A percentile compares a stretch with the other conserved stretches of the same genome.
These are phyloP conservation scores for Neurospora discreta DNA, from an alignment of 495 filamentous ascomycete species.

Conservation along the genomic window DNA sequence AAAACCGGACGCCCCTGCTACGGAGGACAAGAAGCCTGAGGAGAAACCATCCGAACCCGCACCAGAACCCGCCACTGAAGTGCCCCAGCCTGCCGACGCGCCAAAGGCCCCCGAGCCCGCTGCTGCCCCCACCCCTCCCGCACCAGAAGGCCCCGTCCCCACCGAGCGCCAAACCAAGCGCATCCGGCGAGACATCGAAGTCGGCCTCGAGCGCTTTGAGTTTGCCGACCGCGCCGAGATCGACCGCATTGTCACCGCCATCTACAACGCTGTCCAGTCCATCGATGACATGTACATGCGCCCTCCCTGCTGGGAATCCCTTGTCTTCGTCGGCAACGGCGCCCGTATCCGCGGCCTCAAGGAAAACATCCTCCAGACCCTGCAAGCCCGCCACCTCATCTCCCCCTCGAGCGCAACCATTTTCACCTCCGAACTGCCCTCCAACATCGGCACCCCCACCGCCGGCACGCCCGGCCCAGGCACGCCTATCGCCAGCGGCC, in stretches of 20 bases:
- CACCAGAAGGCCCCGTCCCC: constrained; percentile 3
- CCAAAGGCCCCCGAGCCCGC: background rate
- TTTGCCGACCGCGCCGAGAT: constrained; percentile 64
- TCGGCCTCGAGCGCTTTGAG: constrained; percentile 80
- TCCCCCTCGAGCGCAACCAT: constrained; percentile 86
- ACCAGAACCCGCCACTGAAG: constrained; percentile 1
- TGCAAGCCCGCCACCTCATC: constrained; percentile 74
- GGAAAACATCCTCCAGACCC: constrained; percentile 68
- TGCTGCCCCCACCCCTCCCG: background rate
- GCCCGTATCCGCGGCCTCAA: constrained; percentile 75
- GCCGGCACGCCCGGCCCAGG: constrained; percentile 41
- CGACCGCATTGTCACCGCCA: constrained; percentile 65
- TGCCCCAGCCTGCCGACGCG: constrained; percentile 3
- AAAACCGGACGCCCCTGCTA: background rate
- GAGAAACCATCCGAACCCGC: background rate
- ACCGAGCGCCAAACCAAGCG: constrained; percentile 29
- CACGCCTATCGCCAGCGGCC: constrained; percentile 61
- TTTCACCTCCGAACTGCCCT: constrained; percentile 91
- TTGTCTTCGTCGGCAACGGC: constrained; percentile 84
- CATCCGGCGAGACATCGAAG: constrained; percentile 64
- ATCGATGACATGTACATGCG: constrained; percentile 72
- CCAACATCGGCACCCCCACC: constrained; percentile 75
- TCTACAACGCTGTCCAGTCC: constrained; percentile 68
- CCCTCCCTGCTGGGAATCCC: constrained; percentile 75
- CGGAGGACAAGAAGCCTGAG: background rate